Evolutionary conservation across 2,329 filamentous ascomycete genomes (phyloP).

Genomic region (Raffaelea ambrosiae): DNA sequence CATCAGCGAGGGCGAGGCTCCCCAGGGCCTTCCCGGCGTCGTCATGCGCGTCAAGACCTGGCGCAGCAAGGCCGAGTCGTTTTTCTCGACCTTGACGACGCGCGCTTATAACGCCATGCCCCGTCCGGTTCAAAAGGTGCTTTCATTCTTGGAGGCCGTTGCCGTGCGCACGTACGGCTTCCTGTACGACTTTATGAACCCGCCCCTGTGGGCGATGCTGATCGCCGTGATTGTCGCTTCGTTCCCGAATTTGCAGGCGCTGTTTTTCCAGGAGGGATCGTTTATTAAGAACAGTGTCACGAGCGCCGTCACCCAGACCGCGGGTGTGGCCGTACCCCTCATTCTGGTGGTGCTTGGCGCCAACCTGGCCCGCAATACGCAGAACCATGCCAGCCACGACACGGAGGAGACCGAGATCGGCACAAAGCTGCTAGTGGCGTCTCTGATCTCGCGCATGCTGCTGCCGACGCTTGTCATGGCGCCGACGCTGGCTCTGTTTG

Average conservation of each 20-base stretch:
- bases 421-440: constrained; percentile 75
- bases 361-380: constrained; percentile 86
- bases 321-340: constrained; percentile 84
- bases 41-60: constrained; percentile 26
- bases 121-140: constrained; percentile 25
- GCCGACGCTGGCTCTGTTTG: constrained; percentile 74
- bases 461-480: constrained; percentile 89
- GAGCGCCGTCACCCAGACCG: constrained; percentile 74
- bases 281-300: constrained; percentile 93
- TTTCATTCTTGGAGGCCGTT: constrained; percentile 22
- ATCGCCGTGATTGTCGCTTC: constrained; percentile 85
- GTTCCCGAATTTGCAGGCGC: constrained; percentile 67
- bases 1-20: constrained; percentile 29
- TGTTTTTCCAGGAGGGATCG: constrained; percentile 84
- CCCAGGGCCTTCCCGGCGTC: constrained; percentile 32
- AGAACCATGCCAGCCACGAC: constrained; percentile 57
- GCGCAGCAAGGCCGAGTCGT: constrained; percentile 7
- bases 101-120: constrained; percentile 31
- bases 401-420: constrained; percentile 61
- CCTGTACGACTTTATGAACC: constrained; percentile 94
- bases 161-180: constrained; percentile 49
- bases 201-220: constrained; percentile 95
- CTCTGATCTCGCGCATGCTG: constrained; percentile 82
- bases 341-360: constrained; percentile 94
- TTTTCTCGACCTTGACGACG: constrained; percentile 11